A percentile compares a stretch with the other conserved stretches of the same genome.
These are phyloP conservation scores for Hortiboletus flavorubellus DNA, from an alignment of 768 basidiomycete genomes.

Conservation along the genomic window DNA sequence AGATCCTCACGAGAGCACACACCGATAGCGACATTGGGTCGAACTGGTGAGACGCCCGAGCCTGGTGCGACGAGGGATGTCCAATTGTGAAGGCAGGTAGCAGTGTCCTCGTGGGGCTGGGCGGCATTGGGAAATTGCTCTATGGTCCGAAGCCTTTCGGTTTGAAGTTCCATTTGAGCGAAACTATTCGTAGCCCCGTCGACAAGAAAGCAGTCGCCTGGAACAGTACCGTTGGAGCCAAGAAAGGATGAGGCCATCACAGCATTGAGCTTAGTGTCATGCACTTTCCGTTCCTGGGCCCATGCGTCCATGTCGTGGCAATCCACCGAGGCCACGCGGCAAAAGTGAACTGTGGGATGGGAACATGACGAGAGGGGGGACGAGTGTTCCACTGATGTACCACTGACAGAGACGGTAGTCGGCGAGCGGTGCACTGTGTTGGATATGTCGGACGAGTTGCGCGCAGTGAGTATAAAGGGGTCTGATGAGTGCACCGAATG, in stretches of 20 bases:
- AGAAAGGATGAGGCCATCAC: slow-evolving; percentile 10
- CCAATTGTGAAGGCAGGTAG: neutral
- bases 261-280: slow-evolving; percentile 9
- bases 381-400: neutral
- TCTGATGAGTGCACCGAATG: slow-evolving; percentile 11
- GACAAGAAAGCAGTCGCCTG: neutral
- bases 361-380: slow-evolving; percentile 8
- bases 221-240: slow-evolving; percentile 1
- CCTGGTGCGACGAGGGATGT: slow-evolving; percentile 4
- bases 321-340: slow-evolving; percentile 18
- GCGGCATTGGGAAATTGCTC: neutral
- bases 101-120: neutral
- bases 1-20: slow-evolving; percentile 3
- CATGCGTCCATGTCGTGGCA: slow-evolving; percentile 31
- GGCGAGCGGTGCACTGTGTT: slow-evolving; percentile 1
- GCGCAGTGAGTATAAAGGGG: slow-evolving; percentile 2
- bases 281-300: slow-evolving; percentile 3
- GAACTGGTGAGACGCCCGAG: neutral
- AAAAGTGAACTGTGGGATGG: slow-evolving; percentile 6
- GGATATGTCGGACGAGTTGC: slow-evolving; percentile 6
- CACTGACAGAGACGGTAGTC: neutral
- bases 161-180: slow-evolving; percentile 5
- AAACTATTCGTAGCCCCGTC: neutral
- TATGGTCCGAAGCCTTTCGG: neutral
- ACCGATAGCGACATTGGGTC: neutral